Conservation (phyloP, 768 basidiomycete genomes). For the Scleroderma bovista region DNA sequence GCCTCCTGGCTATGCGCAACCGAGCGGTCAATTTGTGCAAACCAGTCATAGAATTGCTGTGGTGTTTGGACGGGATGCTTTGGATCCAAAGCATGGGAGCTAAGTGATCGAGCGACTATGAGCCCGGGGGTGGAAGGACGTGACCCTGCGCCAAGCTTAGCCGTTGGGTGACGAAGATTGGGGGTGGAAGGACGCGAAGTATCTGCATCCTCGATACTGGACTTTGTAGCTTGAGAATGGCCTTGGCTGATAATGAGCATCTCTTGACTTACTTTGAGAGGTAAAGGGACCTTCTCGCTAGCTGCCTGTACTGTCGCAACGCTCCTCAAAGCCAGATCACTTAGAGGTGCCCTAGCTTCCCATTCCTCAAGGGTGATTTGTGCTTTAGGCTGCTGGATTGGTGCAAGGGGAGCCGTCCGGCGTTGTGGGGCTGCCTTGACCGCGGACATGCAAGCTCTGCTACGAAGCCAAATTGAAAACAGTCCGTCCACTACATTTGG, state of each 20-base stretch:
- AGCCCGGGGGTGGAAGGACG: conserved; percentile 41
- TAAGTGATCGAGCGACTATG: conserved; percentile 13
- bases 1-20: conserved; percentile 93
- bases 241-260: conserved; percentile 3
- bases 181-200: conserved; percentile 29
- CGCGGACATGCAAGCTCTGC: conserved; percentile 15
- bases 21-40: conserved; percentile 79
- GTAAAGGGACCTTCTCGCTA: conserved; percentile 56
- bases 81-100: conserved; percentile 60
- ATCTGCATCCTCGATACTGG: conserved; percentile 34
- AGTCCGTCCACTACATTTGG: too few relatives aligned
- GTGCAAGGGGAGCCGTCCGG: conserved; percentile 22
- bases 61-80: conserved; percentile 79
- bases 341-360: conserved; percentile 78
- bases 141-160: conserved; percentile 37
- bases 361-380: conserved; percentile 81
- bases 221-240: conserved; percentile 35
- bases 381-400: conserved; percentile 33
- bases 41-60: conserved; percentile 98
- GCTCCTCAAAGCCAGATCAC: conserved; percentile 62
- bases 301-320: conserved; percentile 58
- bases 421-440: conserved; percentile 17
- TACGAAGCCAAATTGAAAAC: too few relatives aligned
- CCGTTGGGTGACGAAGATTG: conserved; percentile 26
- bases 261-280: conserved; percentile 62